phyloP scores from a whole-genome alignment of 495 filamentous ascomycete genomes.

The Viridothelium virens region DNA sequence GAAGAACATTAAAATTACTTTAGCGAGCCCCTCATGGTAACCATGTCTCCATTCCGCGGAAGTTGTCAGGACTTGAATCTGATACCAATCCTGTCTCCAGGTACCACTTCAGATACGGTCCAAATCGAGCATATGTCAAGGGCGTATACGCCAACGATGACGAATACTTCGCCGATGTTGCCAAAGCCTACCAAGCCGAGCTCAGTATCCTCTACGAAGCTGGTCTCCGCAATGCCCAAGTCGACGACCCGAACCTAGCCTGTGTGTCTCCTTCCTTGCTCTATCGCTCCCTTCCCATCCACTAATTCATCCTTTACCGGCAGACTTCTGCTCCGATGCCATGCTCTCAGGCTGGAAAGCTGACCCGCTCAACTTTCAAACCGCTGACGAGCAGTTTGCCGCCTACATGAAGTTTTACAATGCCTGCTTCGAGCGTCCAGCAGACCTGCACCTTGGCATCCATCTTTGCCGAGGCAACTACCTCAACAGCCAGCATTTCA shows the following conservation, averaged over 20 bases:
- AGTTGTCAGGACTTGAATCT: background rate
- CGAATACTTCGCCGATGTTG: conserved; percentile 55
- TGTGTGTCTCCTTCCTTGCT: conserved; percentile 25
- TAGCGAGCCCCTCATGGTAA: conserved; percentile 55
- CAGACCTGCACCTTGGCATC: conserved; percentile 57
- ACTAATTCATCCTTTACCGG: background rate
- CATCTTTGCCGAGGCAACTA: conserved; percentile 58
- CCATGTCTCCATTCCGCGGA: background rate
- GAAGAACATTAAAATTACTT: conserved; percentile 55
- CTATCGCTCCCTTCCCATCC: conserved; percentile 16
- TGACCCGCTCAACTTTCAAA: conserved; percentile 48
- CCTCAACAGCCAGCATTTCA: conserved; percentile 48
- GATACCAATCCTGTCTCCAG: background rate
- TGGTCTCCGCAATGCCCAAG: conserved; percentile 56
- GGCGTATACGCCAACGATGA: conserved; percentile 51
- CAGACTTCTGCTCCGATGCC: conserved; percentile 54
- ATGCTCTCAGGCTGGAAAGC: conserved; percentile 55
- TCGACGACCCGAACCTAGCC: conserved; percentile 59
- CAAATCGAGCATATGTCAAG: conserved; percentile 48
- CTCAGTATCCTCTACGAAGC: conserved; percentile 53
- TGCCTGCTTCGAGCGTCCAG: conserved; percentile 49
- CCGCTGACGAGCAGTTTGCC: conserved; percentile 46
- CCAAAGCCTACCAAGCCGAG: conserved; percentile 53
- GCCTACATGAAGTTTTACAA: conserved; percentile 59
- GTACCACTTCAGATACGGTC: conserved; percentile 56